Evolutionary conservation across 176 grass and related monocot species (phyloP), one percentile per base, ranked within the genome.

Genomic region (Carex kokanica): DNA sequence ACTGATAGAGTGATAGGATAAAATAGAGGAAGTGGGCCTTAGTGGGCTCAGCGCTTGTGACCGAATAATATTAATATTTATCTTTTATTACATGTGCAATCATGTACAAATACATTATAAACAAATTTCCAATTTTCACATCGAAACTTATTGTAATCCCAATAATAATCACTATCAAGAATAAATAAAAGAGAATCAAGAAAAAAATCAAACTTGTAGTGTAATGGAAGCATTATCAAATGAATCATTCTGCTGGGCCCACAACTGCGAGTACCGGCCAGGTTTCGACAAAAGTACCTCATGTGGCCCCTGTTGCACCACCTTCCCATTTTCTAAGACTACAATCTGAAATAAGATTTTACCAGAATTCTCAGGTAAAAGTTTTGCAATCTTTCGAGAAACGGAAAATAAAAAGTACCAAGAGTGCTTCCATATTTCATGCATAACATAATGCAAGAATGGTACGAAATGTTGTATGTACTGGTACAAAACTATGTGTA

Each of bases 181-280:
- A 81, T 41, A 81, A 49, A 21, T 20, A 25, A 82, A 14, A 82
- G 12, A 82, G 6, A 53, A 43, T 16, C 1, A 45, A 31, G 52
- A 16, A 10, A 67, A 67, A 8, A 52, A 63, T 99, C 84, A 99
- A 86, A 88, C 86, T 84, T 95, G 88, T 90, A 91, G 51, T 83
- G 59, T 93, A 77, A 93, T 74, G 8, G 86, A 82, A 64, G 88
- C 85, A 74, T 67, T 85, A 84, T 99, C 96, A 54, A n/a, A 8
- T n/a, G 74, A 78, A 62, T 99, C 96, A 79, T 95, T 99, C 84
- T 99, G 93, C 36, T 99, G 93, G 41, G 86, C 89, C 96, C 93
- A 99, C 40, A 99, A 77, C 62, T 95, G 89, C 2, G 96, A 88
- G 41, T 99, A 95, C 75, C 96, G 79, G 32, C 91, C 91, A 1